Evolutionary conservation across 2,329 filamentous ascomycete species (phyloP), one percentile per base, ranked within the genome.

Genomic region (Lanzia echinophila): DNA sequence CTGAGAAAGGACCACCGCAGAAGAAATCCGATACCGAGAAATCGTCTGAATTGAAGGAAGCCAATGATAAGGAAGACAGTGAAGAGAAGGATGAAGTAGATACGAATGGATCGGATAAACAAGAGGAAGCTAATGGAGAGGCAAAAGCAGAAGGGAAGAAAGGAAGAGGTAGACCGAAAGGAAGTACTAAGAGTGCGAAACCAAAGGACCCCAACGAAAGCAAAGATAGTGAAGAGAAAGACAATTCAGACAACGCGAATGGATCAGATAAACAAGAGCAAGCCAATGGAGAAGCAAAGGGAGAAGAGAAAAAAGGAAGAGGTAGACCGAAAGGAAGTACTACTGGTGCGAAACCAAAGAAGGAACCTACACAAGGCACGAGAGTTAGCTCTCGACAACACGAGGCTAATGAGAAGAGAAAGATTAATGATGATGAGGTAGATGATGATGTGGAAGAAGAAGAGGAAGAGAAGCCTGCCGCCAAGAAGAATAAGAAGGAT

Each of bases 1-100:
- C 72, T 0, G 66, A 69, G 58, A 73, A 73, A 57, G 72, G 72
- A 3, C 59, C 65, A 5, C 72, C 72, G 1, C 55, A 70, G 58
- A 71, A 71, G 55, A 66, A 70, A 39, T 53, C 51, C 11, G 64
- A 62, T 3, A 54, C 24, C 8, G 50, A 47, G 44, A 58, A 60
- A 49, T 50, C 44, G n/a, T 17, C 34, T n/a, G 58, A 59, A 45
- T 45, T 44, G 3, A 51, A 57, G 38, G 41, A 15, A 6, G 20
- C 49, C 3, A 20, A 28, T 11, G 41, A 44, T 19, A 28, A 44
- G 50, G 51, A 49, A 65, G 38, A 42, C 12, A 2, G 11, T 15
- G 10, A 61, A n/a, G 62, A 64, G 56, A 64, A 59, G 20, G 59
- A 60, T 34, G 58, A 58, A 32, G 50, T 49, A 2, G 56, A 20